phyloP scores from a whole-genome alignment of 352 stramenopile genomes.

The Thalassiosira hispida region DNA sequence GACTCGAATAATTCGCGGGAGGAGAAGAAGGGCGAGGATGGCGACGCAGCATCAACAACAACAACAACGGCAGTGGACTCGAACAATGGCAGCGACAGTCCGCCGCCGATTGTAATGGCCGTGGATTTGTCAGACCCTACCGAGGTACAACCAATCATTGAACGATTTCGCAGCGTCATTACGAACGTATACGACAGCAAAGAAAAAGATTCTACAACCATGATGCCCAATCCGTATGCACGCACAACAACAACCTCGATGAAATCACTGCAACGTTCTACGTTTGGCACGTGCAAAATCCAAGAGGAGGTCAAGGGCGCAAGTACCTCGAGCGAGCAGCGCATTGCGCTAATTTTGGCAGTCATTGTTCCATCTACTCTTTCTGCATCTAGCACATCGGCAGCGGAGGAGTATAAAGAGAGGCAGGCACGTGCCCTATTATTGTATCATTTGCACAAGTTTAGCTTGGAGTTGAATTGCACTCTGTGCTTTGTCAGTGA shows the following conservation, averaged over 20 bases:
- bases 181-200: conserved; percentile 7
- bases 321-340: background rate
- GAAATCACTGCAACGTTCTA: conserved; percentile 47
- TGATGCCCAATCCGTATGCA: conserved; percentile 7
- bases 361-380: conserved; percentile 31
- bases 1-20: conserved; percentile 3
- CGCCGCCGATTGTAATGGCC: conserved; percentile 34
- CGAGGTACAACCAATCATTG: conserved; percentile 54
- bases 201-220: background rate
- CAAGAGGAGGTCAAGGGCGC: conserved; percentile 3
- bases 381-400: background rate
- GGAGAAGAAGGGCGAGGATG: conserved; percentile 11
- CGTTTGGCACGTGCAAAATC: conserved; percentile 49
- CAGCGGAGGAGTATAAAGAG: conserved; percentile 51
- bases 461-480: conserved; percentile 63
- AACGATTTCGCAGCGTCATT: conserved; percentile 37
- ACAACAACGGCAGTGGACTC: background rate
- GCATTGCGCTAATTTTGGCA: conserved; percentile 34
- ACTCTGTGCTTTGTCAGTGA: conserved; percentile 65
- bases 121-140: conserved; percentile 60
- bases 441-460: conserved; percentile 81
- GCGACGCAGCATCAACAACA: background rate
- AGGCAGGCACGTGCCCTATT: conserved; percentile 63
- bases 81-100: background rate
- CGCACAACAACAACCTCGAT: conserved; percentile 66